Evolutionary conservation across 2,329 filamentous ascomycete species (phyloP).

Genomic region (Periglandula ipomoeae): DNA sequence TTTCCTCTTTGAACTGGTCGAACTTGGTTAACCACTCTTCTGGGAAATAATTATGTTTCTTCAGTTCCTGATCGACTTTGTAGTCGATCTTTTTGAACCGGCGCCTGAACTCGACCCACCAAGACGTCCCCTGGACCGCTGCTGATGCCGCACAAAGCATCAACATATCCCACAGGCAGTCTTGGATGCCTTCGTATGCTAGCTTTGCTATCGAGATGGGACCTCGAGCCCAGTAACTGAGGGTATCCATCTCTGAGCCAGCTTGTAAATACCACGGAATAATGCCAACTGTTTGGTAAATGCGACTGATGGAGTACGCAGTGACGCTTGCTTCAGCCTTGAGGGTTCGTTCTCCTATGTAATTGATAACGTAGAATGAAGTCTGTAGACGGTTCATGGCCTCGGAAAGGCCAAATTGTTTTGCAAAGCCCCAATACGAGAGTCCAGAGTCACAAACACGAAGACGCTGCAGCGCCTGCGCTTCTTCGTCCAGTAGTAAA

Average conservation of each 20-base stretch:
- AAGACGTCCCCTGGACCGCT: conserved; percentile 1
- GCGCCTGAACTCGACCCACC: conserved; percentile 5
- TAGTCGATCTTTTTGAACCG: conserved; percentile 8
- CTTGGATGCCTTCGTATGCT: conserved; percentile 6
- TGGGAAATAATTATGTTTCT: background rate
- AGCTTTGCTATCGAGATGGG: conserved; percentile 9
- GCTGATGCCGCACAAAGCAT: conserved; percentile 10
- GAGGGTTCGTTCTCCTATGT: conserved; percentile 11
- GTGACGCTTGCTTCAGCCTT: conserved; percentile 3
- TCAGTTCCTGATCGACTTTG: background rate
- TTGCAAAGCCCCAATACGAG: conserved; percentile 6
- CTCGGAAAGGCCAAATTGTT: background rate
- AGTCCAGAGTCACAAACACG: conserved; percentile 15
- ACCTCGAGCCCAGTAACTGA: conserved; percentile 11
- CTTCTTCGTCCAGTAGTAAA: background rate
- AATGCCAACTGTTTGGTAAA: conserved; percentile 14
- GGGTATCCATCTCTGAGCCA: conserved; percentile 9
- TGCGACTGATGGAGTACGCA: conserved; percentile 13
- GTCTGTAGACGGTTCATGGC: conserved; percentile 6
- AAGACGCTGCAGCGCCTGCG: conserved; percentile 2
- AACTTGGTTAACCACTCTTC: conserved; percentile 10
- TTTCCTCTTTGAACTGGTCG: conserved; percentile 3
- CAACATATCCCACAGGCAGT: conserved; percentile 11
- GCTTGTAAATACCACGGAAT: conserved; percentile 18
- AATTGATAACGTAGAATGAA: background rate